These are phyloP conservation scores for Pleurotus eryngii DNA, from an alignment of 768 basidiomycete genomes.

Conservation along the genomic window DNA sequence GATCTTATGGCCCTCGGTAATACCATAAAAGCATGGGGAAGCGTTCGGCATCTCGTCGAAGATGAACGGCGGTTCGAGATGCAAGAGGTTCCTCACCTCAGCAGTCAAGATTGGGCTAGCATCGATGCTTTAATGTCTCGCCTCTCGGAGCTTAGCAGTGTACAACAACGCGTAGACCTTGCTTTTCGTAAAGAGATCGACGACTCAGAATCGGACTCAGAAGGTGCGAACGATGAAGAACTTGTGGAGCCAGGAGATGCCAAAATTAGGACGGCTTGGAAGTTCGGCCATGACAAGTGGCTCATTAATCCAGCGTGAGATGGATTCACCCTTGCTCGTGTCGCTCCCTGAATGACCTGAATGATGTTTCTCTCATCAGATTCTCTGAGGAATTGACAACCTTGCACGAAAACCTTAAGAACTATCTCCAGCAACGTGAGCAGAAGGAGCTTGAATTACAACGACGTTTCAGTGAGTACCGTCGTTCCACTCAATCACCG, in stretches of 20 bases:
- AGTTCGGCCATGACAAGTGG: conserved; percentile 42
- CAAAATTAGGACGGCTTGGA: conserved; percentile 15
- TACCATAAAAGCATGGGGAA: conserved; percentile 59
- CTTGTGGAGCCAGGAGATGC: not conserved
- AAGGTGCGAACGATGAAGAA: not conserved
- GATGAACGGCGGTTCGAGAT: conserved; percentile 57
- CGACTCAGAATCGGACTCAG: not conserved
- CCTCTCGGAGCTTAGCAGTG: conserved; percentile 44
- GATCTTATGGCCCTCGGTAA: conserved; percentile 66
- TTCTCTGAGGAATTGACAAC: conserved; percentile 53
- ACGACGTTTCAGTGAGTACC: conserved; percentile 46
- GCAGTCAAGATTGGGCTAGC: conserved; percentile 47
- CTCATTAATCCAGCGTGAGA: conserved; percentile 65
- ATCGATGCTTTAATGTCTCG: conserved; percentile 51
- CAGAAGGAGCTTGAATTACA: conserved; percentile 55
- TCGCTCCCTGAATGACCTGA: not conserved
- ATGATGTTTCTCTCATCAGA: conserved; percentile 28
- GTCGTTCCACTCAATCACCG: not conserved
- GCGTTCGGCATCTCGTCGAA: conserved; percentile 46
- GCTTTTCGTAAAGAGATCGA: conserved; percentile 34
- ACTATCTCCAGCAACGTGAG: conserved; percentile 43
- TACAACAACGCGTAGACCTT: conserved; percentile 55
- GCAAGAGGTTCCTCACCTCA: conserved; percentile 25
- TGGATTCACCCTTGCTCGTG: not conserved
- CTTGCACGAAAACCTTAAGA: conserved; percentile 47